Evolutionary conservation across 2,329 filamentous ascomycete species (phyloP), one percentile per base, ranked within the genome.

Genomic region (Ascochyta pisi): DNA sequence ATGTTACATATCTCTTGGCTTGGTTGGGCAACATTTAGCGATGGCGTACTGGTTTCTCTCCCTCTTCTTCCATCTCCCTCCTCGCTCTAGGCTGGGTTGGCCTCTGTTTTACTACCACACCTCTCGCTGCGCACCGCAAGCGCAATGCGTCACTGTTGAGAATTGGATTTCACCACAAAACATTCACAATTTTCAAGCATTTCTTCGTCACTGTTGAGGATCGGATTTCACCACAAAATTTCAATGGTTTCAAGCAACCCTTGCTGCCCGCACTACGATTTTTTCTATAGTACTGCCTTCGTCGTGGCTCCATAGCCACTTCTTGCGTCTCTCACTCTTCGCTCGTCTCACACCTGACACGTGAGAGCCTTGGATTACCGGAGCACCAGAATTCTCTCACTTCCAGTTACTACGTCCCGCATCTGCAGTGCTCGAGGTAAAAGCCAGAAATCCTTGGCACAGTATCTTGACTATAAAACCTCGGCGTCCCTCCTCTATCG

Each of bases 21-120:
- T 49, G 48, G 50, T 52, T 60, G 37, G 60, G 50, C 38, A 46
- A 58, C 42, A 62, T 67, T 69, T 69, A 73, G 70, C 70, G 70
- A 68, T 45, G 70, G 70, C 69, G 70, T 52, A 33, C 24, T 48
- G 58, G 56, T 62, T 51, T 52, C 35, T 57, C 54, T 47, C 52
- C 51, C 55, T 38, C 47, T 43, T 64, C 63, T 58, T 61, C 45
- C 60, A 22, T 35, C 23, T 13, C 6, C 24, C 35, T 24, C 26
- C 52, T 58, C 60, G 42, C 50, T 62, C 45, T 34, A 29, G 24
- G 41, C 34, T 50, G 54, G 45, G 45, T 52, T 41, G 48, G 62
- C 48, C 31, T 39, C 16, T 40, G 61, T 69, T 24, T 66, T 71
- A 64, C 41, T 65, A 68, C 26, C 23, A 15, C 4, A 31, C 29